Evolutionary conservation across 352 stramenopile genomes (phyloP).

Genomic region (Albugo candida): DNA sequence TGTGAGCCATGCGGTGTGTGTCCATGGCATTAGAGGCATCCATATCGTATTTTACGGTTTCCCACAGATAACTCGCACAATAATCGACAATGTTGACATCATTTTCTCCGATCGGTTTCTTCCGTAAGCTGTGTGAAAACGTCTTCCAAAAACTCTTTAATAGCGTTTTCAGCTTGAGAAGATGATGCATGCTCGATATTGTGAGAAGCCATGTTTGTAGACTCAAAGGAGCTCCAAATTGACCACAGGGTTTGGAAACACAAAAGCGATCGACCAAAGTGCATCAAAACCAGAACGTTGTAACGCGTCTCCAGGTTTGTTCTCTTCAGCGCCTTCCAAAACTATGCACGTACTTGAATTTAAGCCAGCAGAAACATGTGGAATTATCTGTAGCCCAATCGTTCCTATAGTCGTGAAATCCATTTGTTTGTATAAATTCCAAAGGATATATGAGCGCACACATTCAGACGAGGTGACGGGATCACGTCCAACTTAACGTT

Average conservation of each 20-base stretch:
- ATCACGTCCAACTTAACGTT: too few relatives aligned
- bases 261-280: slow-evolving; percentile 66
- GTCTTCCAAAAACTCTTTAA: slow-evolving; percentile 59
- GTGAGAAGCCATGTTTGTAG: slow-evolving; percentile 40
- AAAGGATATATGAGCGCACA: slow-evolving; percentile 68
- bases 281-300: slow-evolving; percentile 56
- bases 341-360: slow-evolving; percentile 25
- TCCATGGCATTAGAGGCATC: slow-evolving; percentile 25
- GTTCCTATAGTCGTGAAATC: slow-evolving; percentile 48
- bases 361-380: slow-evolving; percentile 70
- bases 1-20: slow-evolving; percentile 44
- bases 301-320: slow-evolving; percentile 10
- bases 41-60: slow-evolving; percentile 29
- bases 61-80: slow-evolving; percentile 44
- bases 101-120: too few relatives aligned
- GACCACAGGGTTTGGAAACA: slow-evolving; percentile 49
- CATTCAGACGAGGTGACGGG: slow-evolving; percentile 47
- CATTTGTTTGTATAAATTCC: slow-evolving; percentile 62
- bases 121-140: slow-evolving; percentile 66
- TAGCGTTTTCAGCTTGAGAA: slow-evolving; percentile 13
- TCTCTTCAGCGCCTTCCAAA: background rate
- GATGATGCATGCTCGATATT: slow-evolving; percentile 1
- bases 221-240: slow-evolving; percentile 65
- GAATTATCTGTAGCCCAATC: slow-evolving; percentile 72
- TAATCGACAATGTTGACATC: slow-evolving; percentile 58